phyloP scores from a whole-genome alignment of 257 asterid species.

The Nicotiana benthamiana region DNA sequence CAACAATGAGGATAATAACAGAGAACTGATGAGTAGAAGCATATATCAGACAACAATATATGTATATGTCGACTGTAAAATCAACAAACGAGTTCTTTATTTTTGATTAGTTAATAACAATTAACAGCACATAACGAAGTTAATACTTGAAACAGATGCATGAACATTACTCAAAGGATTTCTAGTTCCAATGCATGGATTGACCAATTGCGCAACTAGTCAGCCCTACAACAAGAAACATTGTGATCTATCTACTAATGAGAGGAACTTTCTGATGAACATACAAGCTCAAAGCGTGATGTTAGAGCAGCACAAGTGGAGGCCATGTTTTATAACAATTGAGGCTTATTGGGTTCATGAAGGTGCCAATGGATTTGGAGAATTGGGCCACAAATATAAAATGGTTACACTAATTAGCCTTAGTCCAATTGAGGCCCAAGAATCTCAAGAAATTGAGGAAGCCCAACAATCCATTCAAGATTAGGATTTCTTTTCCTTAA shows the following conservation, averaged over 20 bases:
- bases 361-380: too few relatives aligned
- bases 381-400: too few relatives aligned
- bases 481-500: too few relatives aligned
- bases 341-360: too few relatives aligned
- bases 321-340: too few relatives aligned
- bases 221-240: constrained; percentile 4
- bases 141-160: neutral
- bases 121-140: neutral
- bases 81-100: neutral
- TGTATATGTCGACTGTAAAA: neutral
- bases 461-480: too few relatives aligned
- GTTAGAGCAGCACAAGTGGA: too few relatives aligned
- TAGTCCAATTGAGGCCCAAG: too few relatives aligned
- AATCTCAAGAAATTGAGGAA: too few relatives aligned
- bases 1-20: neutral
- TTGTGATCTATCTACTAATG: neutral
- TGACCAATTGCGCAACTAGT: neutral
- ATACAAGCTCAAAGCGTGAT: too few relatives aligned
- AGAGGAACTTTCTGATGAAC: neutral
- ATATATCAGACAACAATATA: neutral
- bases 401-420: too few relatives aligned
- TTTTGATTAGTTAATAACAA: neutral
- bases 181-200: neutral
- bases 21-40: neutral
- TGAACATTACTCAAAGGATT: neutral